Conservation (phyloP, 1,284 basidiomycete species). For the Ustilago crameri region DNA sequence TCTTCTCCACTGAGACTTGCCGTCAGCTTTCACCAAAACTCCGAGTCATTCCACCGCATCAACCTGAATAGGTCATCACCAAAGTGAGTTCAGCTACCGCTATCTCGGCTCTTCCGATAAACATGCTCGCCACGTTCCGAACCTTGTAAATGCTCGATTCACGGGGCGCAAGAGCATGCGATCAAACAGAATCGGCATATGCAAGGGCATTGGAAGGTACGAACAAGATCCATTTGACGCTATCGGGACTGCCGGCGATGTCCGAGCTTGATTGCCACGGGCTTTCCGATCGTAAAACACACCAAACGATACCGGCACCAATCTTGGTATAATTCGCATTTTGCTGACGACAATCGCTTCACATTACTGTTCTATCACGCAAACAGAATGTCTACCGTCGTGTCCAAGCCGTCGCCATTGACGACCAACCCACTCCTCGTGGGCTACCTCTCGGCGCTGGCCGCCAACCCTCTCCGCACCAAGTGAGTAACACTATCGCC, state of each 20-base stretch:
- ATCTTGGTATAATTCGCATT: not conserved
- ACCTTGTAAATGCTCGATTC: too few relatives aligned
- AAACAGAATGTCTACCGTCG: constrained; percentile 37
- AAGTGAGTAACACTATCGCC: constrained; percentile 29
- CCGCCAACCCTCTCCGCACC: constrained; percentile 59
- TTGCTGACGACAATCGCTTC: not conserved
- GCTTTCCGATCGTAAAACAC: not conserved
- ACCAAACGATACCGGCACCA: not conserved
- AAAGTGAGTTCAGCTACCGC: not conserved
- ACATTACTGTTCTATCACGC: not conserved
- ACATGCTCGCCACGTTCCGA: not conserved
- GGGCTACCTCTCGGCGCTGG: constrained; percentile 53
- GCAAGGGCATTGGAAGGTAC: not conserved
- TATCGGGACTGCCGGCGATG: not conserved
- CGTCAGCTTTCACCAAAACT: too few relatives aligned
- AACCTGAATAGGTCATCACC: not conserved
- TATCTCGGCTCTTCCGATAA: not conserved
- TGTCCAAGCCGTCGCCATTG: constrained; percentile 42
- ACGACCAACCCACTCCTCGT: constrained; percentile 48
- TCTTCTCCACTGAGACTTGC: too few relatives aligned
- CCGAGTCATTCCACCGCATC: not conserved
- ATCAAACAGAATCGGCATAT: not conserved
- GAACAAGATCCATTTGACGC: not conserved
- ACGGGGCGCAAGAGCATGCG: not conserved
- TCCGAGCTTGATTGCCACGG: not conserved